A percentile compares a stretch with the other conserved stretches of the same genome.
phyloP scores from a whole-genome alignment of 192 early-diverging fungal genomes.

The Podila clonocystis region DNA sequence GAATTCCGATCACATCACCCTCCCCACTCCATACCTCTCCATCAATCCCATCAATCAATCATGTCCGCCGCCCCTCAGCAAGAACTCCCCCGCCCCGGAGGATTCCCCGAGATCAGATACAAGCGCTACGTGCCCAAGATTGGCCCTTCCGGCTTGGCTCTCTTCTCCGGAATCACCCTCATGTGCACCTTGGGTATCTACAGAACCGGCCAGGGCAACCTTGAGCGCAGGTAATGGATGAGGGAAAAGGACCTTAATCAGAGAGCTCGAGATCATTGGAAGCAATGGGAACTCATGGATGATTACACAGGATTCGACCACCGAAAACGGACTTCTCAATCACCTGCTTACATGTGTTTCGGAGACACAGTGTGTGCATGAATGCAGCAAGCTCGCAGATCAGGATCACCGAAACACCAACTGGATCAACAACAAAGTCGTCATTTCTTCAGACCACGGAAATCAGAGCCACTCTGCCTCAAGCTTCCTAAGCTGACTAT shows the following conservation, averaged over 20 bases:
- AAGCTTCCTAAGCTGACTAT: too few relatives aligned
- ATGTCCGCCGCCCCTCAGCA: conserved; percentile 56
- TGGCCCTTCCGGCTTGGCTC: conserved; percentile 89
- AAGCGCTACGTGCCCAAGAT: conserved; percentile 88
- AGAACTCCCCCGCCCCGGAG: conserved; percentile 80
- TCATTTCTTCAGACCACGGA: too few relatives aligned
- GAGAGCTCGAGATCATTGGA: too few relatives aligned
- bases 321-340: too few relatives aligned
- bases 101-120: conserved; percentile 90
- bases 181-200: conserved; percentile 89
- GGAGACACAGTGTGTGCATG: too few relatives aligned
- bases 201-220: conserved; percentile 69
- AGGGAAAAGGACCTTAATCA: neutral
- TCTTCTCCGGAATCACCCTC: conserved; percentile 78
- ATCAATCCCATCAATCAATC: neutral
- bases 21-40: neutral
- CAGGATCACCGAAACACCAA: too few relatives aligned
- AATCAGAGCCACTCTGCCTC: too few relatives aligned
- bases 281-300: too few relatives aligned
- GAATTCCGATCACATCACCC: conserved; percentile 3
- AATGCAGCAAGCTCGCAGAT: too few relatives aligned
- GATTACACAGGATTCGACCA: neutral
- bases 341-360: too few relatives aligned
- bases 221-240: conserved; percentile 70
- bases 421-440: too few relatives aligned